A percentile compares a stretch with the other conserved stretches of the same genome.
These are phyloP conservation scores for Auxenochlorella pyrenoidosa DNA, from an alignment of 139 green algal genomes.

Conservation along the genomic window DNA sequence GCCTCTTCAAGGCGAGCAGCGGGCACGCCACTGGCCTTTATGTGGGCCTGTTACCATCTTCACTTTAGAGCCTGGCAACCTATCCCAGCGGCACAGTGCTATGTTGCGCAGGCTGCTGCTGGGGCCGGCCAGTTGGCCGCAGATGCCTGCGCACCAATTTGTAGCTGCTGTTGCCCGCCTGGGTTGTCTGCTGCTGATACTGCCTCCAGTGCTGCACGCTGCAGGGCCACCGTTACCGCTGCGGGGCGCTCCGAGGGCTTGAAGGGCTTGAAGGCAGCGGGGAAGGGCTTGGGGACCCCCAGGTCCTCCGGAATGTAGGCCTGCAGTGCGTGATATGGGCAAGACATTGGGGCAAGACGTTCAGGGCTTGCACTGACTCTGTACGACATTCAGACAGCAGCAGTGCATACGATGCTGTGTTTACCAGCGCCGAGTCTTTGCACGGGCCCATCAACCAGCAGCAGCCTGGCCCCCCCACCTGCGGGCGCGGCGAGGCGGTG, in stretches of 20 bases:
- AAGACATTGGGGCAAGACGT: too few relatives aligned
- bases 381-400: too few relatives aligned
- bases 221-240: neutral
- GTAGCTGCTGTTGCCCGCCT: neutral
- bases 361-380: too few relatives aligned
- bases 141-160: neutral
- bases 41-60: too few relatives aligned
- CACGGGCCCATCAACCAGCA: too few relatives aligned
- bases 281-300: constrained; percentile 88
- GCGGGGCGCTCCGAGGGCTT: constrained; percentile 61
- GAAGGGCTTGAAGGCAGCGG: constrained; percentile 77
- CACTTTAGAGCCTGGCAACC: too few relatives aligned
- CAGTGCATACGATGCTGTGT: too few relatives aligned
- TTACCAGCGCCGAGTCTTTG: too few relatives aligned
- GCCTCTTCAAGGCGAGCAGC: too few relatives aligned
- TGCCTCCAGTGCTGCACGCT: neutral
- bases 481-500: constrained; percentile 73
- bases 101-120: neutral
- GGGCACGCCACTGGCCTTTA: too few relatives aligned
- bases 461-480: constrained; percentile 17
- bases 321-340: neutral
- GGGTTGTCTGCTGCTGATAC: neutral
- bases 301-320: constrained; percentile 88
- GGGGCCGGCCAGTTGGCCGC: neutral
- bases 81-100: too few relatives aligned